A percentile compares a stretch with the other conserved stretches of the same genome.
Conservation (phyloP, 2,329 filamentous ascomycete species). For the Acarospora socialis region DNA sequence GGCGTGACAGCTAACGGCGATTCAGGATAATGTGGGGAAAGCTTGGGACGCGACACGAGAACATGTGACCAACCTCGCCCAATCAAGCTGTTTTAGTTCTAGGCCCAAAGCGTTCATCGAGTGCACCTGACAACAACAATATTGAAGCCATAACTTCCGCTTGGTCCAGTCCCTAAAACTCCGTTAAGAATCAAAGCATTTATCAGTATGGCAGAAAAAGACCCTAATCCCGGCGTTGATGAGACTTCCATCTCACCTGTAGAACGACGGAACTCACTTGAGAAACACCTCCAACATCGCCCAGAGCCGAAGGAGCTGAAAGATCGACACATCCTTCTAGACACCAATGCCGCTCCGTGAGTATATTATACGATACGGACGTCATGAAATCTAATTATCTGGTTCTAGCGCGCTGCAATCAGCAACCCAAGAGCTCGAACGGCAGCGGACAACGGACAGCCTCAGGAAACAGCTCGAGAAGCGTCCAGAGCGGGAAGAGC, state of each 20-base stretch:
- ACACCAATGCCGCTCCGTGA: constrained; percentile 53
- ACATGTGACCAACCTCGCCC: constrained; percentile 9
- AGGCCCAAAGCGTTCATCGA: too few relatives aligned
- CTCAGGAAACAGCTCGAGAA: constrained; percentile 51
- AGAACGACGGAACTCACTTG: constrained; percentile 50
- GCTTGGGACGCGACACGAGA: constrained; percentile 1
- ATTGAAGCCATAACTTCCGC: too few relatives aligned
- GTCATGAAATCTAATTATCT: background rate
- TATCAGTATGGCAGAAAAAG: too few relatives aligned
- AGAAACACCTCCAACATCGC: constrained; percentile 57
- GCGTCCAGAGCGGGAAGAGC: constrained; percentile 54
- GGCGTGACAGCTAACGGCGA: too few relatives aligned
- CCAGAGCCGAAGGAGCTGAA: constrained; percentile 52
- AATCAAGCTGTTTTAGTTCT: too few relatives aligned
- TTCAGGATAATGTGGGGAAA: background rate
- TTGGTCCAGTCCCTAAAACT: too few relatives aligned
- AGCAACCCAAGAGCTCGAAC: constrained; percentile 47
- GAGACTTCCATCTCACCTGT: constrained; percentile 44
- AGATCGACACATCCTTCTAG: constrained; percentile 52
- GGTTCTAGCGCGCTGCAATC: constrained; percentile 45
- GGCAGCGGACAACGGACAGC: constrained; percentile 47
- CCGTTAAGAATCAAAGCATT: too few relatives aligned
- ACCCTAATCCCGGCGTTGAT: constrained; percentile 35
- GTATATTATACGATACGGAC: constrained; percentile 15
- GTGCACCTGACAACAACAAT: too few relatives aligned